Evolutionary conservation across 2,329 filamentous ascomycete species (phyloP).

Genomic region (Tolypocladium capitatum): DNA sequence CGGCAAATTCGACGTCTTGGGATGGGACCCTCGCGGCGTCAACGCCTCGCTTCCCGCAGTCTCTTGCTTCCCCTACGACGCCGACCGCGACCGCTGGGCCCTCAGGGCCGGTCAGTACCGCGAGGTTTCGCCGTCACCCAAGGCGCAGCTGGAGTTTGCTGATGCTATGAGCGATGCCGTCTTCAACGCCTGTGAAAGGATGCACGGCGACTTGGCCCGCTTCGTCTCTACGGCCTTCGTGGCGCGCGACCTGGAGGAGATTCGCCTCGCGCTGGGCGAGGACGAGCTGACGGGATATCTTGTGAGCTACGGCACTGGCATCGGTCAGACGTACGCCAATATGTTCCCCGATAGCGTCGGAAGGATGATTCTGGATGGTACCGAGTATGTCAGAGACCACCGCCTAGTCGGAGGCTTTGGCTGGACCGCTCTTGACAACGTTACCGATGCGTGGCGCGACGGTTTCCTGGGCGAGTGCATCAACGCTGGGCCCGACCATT

Average conservation of each 20-base stretch:
- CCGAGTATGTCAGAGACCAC: slow-evolving; percentile 32
- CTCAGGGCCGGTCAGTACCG: slow-evolving; percentile 25
- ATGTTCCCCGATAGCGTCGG: slow-evolving; percentile 37
- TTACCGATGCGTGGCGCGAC: slow-evolving; percentile 33
- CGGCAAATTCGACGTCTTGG: slow-evolving; percentile 31
- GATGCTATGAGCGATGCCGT: slow-evolving; percentile 34
- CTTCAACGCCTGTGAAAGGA: slow-evolving; percentile 28
- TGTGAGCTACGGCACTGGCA: slow-evolving; percentile 38
- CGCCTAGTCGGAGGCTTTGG: slow-evolving; percentile 32
- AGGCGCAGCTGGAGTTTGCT: slow-evolving; percentile 25
- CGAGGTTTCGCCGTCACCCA: slow-evolving; percentile 19
- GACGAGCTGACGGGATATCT: slow-evolving; percentile 34
- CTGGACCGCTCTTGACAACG: slow-evolving; percentile 33
- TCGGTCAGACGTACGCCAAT: slow-evolving; percentile 36
- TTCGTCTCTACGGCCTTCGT: slow-evolving; percentile 34
- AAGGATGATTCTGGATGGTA: slow-evolving; percentile 34
- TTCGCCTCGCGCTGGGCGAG: slow-evolving; percentile 30
- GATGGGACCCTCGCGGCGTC: slow-evolving; percentile 42
- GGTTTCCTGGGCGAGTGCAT: slow-evolving; percentile 38
- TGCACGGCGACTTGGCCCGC: slow-evolving; percentile 29
- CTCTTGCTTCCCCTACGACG: slow-evolving; percentile 32
- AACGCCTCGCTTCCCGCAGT: slow-evolving; percentile 31
- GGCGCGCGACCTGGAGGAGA: slow-evolving; percentile 34
- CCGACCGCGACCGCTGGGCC: slow-evolving; percentile 32
- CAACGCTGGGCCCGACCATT: slow-evolving; percentile 30